These are phyloP conservation scores for Apiospora saccharicola DNA, from an alignment of 2,329 filamentous ascomycete species.

Conservation along the genomic window DNA sequence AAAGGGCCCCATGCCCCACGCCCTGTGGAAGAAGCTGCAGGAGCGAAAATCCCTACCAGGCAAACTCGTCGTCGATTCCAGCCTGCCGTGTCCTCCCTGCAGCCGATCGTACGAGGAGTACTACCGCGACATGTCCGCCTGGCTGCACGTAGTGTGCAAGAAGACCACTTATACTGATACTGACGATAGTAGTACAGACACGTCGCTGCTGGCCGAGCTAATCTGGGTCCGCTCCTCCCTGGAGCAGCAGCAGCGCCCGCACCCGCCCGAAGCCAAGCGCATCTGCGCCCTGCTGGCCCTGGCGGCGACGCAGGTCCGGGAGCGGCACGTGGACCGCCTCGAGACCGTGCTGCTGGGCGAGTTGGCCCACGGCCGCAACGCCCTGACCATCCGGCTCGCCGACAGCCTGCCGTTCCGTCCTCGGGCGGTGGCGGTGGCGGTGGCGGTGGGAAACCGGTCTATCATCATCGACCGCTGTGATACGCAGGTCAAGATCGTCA, in stretches of 20 bases:
- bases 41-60: neutral
- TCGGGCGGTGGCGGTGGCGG: neutral
- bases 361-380: neutral
- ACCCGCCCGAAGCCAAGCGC: neutral
- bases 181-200: neutral
- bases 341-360: neutral
- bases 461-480: neutral
- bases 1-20: neutral
- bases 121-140: neutral
- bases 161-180: too few species aligned
- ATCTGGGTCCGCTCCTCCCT: neutral
- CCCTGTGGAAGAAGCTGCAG: neutral
- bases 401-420: neutral
- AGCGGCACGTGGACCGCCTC: neutral
- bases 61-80: neutral
- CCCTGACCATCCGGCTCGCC: neutral
- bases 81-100: neutral
- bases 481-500: neutral
- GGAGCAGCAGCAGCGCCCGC: neutral
- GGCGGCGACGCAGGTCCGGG: neutral
- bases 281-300: neutral
- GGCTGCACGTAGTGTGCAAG: neutral
- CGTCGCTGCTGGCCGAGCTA: neutral
- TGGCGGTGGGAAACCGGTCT: neutral
- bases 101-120: neutral